Evolutionary conservation across 305 asterid species (phyloP).

Genomic region (Caryopteris hybrid): DNA sequence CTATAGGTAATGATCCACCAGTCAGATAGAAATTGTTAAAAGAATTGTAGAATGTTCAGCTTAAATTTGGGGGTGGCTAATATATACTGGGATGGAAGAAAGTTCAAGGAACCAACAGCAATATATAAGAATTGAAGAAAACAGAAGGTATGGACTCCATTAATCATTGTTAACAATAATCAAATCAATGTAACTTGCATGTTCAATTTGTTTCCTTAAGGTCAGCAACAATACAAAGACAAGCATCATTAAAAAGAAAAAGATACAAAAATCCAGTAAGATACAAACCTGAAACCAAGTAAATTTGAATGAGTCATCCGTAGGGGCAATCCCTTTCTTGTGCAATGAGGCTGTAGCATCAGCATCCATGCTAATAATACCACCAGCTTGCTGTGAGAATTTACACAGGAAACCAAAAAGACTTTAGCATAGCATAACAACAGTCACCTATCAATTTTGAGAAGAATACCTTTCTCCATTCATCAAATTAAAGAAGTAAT

Average conservation of each 20-base stretch:
- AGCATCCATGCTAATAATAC: constrained; percentile 81
- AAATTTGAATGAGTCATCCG: constrained; percentile 81
- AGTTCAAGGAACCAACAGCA: no score
- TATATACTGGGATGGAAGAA: background rate
- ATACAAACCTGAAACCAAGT: constrained; percentile 77
- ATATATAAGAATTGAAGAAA: background rate
- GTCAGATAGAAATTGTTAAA: background rate
- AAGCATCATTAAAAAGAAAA: background rate
- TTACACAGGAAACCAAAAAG: background rate
- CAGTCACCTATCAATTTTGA: background rate
- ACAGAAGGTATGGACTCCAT: background rate
- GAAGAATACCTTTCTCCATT: constrained; percentile 9
- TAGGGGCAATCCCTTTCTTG: constrained; percentile 66
- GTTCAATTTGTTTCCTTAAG: background rate
- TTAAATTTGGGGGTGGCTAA: background rate
- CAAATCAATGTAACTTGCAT: background rate
- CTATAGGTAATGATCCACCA: background rate
- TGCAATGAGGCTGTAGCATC: constrained; percentile 85
- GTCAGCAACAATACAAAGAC: background rate
- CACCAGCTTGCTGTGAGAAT: constrained; percentile 65
- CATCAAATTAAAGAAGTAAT: background rate
- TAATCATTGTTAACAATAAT: background rate
- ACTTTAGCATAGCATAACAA: constrained; percentile 21
- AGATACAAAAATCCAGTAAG: background rate
- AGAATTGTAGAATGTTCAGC: background rate